Conservation (phyloP, 2,329 filamentous ascomycete species). For the Fusarium sp. region DNA sequence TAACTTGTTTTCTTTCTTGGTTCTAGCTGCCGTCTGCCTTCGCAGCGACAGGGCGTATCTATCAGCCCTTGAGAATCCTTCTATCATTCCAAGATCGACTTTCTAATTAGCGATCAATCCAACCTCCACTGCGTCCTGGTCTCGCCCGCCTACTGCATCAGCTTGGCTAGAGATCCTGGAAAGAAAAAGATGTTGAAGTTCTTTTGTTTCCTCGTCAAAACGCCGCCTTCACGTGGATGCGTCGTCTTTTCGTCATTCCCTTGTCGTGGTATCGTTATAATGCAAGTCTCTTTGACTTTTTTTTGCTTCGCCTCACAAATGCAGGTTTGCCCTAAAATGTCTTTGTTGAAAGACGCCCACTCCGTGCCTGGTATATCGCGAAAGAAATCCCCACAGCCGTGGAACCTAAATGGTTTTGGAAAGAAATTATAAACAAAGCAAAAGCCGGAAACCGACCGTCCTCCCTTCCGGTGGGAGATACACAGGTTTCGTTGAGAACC, state of each 20-base stretch:
- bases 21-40: conserved; percentile 44
- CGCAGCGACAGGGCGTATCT: conserved; percentile 39
- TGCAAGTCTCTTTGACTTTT: conserved; percentile 52
- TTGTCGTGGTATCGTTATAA: conserved; percentile 55
- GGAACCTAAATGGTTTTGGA: conserved; percentile 43
- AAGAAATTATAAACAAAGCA: conserved; percentile 47
- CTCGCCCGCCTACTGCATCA: conserved; percentile 51
- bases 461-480: conserved; percentile 51
- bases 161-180: conserved; percentile 57
- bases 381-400: conserved; percentile 44
- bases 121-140: conserved; percentile 34
- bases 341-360: conserved; percentile 63
- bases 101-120: conserved; percentile 29
- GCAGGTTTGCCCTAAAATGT: conserved; percentile 52
- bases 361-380: conserved; percentile 52
- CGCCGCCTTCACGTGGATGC: conserved; percentile 51
- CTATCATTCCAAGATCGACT: conserved; percentile 20
- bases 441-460: conserved; percentile 52
- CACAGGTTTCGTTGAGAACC: conserved; percentile 61
- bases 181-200: conserved; percentile 62
- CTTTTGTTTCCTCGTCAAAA: conserved; percentile 60
- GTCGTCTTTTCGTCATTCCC: conserved; percentile 49
- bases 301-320: conserved; percentile 54
- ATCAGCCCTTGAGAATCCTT: conserved; percentile 30
- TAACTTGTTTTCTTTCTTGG: conserved; percentile 42